A percentile compares a stretch with the other conserved stretches of the same genome.
These are phyloP conservation scores for Papilionanthe hybrid DNA, from an alignment of 116 monocot genomes.

Conservation along the genomic window DNA sequence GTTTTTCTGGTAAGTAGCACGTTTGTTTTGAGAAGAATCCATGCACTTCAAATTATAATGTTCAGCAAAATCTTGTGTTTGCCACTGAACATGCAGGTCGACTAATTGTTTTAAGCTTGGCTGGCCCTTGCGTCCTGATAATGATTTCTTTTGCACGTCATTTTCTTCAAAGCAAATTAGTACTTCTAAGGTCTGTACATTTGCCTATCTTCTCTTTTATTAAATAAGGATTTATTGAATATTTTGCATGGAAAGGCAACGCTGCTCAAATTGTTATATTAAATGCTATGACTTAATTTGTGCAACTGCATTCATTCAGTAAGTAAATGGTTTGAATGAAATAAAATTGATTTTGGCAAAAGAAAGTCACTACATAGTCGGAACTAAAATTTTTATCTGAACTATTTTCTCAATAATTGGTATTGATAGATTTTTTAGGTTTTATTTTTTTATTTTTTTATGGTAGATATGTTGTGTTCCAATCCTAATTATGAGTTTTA, in stretches of 20 bases:
- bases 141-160: slow-evolving; percentile 54
- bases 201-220: background rate
- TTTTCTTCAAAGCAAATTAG: slow-evolving; percentile 15
- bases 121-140: slow-evolving; percentile 68
- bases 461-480: background rate
- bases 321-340: background rate
- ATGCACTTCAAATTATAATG: background rate
- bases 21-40: background rate
- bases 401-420: background rate
- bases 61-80: background rate
- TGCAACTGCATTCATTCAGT: background rate
- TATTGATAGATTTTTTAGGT: background rate
- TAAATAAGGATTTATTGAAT: background rate
- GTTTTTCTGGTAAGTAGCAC: slow-evolving; percentile 60
- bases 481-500: background rate
- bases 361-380: too few relatives aligned
- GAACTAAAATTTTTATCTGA: background rate
- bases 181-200: slow-evolving; percentile 30
- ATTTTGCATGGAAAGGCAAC: background rate
- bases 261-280: background rate
- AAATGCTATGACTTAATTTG: background rate
- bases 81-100: slow-evolving; percentile 37
- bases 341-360: background rate
- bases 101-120: slow-evolving; percentile 78
- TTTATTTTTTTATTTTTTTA: too few relatives aligned